Percentiles rank a stretch among this genome's conserved stretches.
Conservation (phyloP, 208 protist species). For the Balamuthia mandrillaris region DNA sequence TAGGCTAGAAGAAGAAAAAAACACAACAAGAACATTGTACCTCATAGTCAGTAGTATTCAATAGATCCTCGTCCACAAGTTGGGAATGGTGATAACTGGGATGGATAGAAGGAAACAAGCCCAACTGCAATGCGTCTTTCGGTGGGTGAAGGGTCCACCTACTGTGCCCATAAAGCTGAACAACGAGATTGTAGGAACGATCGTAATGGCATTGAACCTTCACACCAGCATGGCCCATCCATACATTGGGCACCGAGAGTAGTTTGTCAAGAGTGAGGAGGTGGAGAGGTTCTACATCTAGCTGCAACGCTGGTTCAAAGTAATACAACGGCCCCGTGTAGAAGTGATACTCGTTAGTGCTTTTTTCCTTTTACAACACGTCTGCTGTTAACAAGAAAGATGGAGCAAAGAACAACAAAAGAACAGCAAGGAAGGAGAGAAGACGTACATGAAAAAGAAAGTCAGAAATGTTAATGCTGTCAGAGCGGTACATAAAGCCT, state of each 20-base stretch:
- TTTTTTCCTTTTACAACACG: background rate
- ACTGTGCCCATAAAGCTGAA: background rate
- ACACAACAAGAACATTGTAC: no score
- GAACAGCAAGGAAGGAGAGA: background rate
- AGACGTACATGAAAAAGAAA: background rate
- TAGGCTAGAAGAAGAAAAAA: no score
- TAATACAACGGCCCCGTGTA: background rate
- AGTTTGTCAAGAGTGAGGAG: background rate
- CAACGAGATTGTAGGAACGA: background rate
- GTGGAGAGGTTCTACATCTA: background rate
- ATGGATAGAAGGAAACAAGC: background rate
- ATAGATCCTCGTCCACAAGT: background rate
- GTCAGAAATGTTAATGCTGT: background rate
- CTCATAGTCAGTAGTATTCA: no score
- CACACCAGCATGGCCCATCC: slow-evolving; percentile 6
- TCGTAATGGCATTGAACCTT: background rate
- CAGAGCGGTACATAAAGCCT: background rate
- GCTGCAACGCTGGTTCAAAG: background rate
- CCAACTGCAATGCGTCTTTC: background rate
- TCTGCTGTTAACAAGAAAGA: background rate
- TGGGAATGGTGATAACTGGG: slow-evolving; percentile 12
- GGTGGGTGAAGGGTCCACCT: background rate
- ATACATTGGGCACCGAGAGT: background rate
- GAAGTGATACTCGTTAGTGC: background rate
- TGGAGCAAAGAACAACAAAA: background rate